Conservation (phyloP, 306 rosid genomes). For the Prunus salicina region DNA sequence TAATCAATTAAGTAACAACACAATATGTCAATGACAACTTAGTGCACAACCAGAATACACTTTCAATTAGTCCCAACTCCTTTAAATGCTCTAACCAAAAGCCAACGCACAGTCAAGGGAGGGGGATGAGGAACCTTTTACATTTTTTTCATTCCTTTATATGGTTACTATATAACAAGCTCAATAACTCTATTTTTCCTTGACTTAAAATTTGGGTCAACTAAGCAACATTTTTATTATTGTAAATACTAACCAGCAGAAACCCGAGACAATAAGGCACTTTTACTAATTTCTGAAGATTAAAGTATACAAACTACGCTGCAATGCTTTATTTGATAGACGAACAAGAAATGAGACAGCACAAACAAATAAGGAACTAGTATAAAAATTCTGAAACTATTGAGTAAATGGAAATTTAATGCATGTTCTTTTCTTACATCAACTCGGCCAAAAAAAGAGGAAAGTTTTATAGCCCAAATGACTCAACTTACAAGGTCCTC, state of each 20-base stretch:
- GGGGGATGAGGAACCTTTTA: not conserved
- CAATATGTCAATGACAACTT: not conserved
- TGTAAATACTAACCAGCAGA: too few species aligned
- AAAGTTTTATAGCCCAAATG: not conserved
- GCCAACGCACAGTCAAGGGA: not conserved
- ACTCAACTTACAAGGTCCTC: not conserved
- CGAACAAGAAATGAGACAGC: not conserved
- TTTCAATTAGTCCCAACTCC: not conserved
- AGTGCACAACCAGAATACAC: not conserved
- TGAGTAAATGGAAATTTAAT: not conserved
- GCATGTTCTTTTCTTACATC: not conserved
- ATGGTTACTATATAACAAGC: not conserved
- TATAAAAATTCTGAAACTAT: not conserved
- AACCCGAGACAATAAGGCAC: not conserved
- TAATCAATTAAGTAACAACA: conserved; percentile 34
- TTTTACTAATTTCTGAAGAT: not conserved
- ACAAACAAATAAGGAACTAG: not conserved
- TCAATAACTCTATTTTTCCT: not conserved
- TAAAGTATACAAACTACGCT: not conserved
- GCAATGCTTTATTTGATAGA: not conserved
- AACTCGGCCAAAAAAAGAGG: not conserved
- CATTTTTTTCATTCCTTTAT: not conserved
- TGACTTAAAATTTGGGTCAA: not conserved
- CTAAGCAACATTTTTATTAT: not conserved
- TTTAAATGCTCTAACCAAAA: not conserved